Percentiles rank a stretch among this genome's conserved stretches.
Evolutionary conservation across 75 land plant genomes (phyloP).

Genomic region (Cupressus sempervirens): DNA sequence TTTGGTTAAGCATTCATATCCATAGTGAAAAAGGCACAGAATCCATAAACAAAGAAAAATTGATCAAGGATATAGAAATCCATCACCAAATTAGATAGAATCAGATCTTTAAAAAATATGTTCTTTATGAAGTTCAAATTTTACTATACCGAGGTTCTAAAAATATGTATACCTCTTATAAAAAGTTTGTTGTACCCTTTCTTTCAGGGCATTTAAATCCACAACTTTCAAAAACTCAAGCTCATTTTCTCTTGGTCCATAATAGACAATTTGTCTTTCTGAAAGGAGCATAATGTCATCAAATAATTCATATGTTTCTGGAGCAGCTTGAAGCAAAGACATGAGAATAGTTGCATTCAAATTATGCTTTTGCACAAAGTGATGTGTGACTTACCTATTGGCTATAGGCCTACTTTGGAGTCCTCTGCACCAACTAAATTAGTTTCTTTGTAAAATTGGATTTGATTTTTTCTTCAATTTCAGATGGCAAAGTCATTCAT

Average conservation of each 20-base stretch:
- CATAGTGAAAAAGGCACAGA: no score
- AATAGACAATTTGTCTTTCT: conserved; percentile 77
- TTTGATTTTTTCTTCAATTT: background rate
- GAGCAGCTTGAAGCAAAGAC: no score
- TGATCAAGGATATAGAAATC: no score
- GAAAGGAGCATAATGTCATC: conserved; percentile 30
- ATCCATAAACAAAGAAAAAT: no score
- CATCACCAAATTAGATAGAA: background rate
- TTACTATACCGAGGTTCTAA: background rate
- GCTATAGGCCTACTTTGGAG: background rate
- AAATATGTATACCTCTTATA: conserved; percentile 51
- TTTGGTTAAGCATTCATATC: no score
- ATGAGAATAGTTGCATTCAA: no score
- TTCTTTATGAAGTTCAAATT: background rate
- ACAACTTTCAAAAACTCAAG: conserved; percentile 53
- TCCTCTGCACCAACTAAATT: background rate
- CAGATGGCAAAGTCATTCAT: background rate
- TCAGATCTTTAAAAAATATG: no score
- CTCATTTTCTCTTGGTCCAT: conserved; percentile 71
- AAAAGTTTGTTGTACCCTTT: conserved; percentile 66
- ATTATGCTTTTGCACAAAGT: no score
- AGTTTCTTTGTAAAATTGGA: no score
- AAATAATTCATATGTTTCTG: conserved; percentile 34
- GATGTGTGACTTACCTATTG: background rate
- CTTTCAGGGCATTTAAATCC: conserved; percentile 50